Conservation (phyloP, 177 flowering plant species). For the Vitis hybrid region DNA sequence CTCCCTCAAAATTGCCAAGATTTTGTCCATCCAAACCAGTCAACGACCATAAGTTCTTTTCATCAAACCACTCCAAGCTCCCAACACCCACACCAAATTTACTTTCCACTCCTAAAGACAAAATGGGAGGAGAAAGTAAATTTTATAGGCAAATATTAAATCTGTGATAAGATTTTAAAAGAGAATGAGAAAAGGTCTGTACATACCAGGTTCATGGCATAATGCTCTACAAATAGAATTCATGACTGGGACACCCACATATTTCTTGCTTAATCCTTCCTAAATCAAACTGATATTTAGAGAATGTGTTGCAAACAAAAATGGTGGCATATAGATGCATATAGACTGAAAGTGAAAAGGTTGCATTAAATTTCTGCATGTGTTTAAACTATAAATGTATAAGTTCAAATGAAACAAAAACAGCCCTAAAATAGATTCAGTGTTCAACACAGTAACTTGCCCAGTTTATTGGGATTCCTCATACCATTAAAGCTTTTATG, state of each 20-base stretch:
- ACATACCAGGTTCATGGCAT: conserved; percentile 60
- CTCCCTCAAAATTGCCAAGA: conserved; percentile 66
- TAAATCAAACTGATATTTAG: conserved; percentile 28
- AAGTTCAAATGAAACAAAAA: too few relatives aligned
- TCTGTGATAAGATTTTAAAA: neutral
- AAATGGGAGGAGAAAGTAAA: neutral
- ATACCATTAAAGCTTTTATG: too few relatives aligned
- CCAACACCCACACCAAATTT: conserved; percentile 67
- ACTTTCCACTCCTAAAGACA: conserved; percentile 57
- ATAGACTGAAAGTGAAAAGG: too few relatives aligned
- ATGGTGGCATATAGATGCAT: neutral
- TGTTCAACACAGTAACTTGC: too few relatives aligned
- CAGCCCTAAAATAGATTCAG: too few relatives aligned
- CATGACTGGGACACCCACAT: conserved; percentile 88
- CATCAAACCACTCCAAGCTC: conserved; percentile 62
- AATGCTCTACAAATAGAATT: conserved; percentile 75
- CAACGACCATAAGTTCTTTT: conserved; percentile 51
- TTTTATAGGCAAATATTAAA: neutral
- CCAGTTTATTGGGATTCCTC: too few relatives aligned
- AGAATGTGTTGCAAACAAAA: neutral
- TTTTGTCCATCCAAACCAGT: conserved; percentile 54
- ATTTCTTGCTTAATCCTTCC: conserved; percentile 55
- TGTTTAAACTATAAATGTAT: too few relatives aligned
- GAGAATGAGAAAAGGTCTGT: neutral
- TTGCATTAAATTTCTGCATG: too few relatives aligned